Evolutionary conservation across 768 basidiomycete species (phyloP).

Genomic region (Chalciporus pseudorubinellus): DNA sequence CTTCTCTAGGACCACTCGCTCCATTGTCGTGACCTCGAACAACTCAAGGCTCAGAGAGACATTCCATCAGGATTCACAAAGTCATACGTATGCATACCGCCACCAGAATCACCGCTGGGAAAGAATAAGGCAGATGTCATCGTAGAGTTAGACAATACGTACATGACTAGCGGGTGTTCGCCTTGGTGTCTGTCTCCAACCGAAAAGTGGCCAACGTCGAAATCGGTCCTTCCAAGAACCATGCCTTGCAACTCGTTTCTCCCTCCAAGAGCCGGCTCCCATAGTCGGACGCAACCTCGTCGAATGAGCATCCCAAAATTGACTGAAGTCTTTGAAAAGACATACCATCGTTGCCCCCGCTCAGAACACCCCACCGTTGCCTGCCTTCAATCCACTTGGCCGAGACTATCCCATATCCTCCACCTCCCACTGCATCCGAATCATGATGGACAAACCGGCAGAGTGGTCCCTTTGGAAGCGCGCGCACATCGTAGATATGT

Average conservation of each 20-base stretch:
- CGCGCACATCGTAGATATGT: slow-evolving; percentile 65
- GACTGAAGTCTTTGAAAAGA: neutral
- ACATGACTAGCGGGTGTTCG: slow-evolving; percentile 63
- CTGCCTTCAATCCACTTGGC: slow-evolving; percentile 51
- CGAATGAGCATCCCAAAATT: slow-evolving; percentile 3
- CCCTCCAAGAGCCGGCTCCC: slow-evolving; percentile 52
- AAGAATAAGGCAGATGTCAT: slow-evolving; percentile 20
- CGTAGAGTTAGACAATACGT: slow-evolving; percentile 27
- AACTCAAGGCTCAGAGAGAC: neutral
- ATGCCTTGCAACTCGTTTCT: slow-evolving; percentile 42
- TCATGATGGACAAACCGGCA: slow-evolving; percentile 49
- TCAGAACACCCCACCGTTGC: slow-evolving; percentile 48
- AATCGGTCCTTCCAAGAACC: slow-evolving; percentile 50
- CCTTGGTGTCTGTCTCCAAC: slow-evolving; percentile 52
- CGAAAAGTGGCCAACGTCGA: slow-evolving; percentile 58
- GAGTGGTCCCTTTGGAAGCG: slow-evolving; percentile 44
- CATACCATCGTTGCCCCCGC: slow-evolving; percentile 65
- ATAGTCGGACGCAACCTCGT: slow-evolving; percentile 67
- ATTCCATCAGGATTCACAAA: slow-evolving; percentile 22
- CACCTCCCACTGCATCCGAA: slow-evolving; percentile 27
- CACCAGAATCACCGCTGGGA: slow-evolving; percentile 47
- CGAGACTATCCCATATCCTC: slow-evolving; percentile 48
- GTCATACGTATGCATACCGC: slow-evolving; percentile 48
- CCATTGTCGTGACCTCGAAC: neutral
- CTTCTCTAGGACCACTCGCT: no score